A percentile compares a stretch with the other conserved stretches of the same genome.
Conservation (phyloP, 495 filamentous ascomycete genomes). For the Xylaria longipes region DNA sequence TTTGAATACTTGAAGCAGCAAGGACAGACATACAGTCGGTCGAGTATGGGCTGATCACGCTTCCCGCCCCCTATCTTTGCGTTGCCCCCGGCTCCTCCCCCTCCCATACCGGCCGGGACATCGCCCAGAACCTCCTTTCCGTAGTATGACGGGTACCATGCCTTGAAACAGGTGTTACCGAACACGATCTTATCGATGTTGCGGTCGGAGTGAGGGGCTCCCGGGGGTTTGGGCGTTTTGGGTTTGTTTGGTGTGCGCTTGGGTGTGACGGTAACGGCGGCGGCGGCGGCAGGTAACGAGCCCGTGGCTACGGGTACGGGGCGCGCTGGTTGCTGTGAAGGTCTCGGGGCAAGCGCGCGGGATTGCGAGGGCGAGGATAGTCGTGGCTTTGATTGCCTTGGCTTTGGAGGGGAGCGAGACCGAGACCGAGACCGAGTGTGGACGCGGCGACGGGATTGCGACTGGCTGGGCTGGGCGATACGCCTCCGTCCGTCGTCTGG, state of each 20-base stretch:
- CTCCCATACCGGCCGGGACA: conserved; percentile 34
- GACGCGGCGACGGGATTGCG: neutral
- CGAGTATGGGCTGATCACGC: conserved; percentile 50
- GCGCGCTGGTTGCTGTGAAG: conserved; percentile 33
- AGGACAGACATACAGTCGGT: conserved; percentile 83
- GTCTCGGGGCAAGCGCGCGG: conserved; percentile 34
- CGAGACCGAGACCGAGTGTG: neutral
- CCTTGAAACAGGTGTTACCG: conserved; percentile 73
- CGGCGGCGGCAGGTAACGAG: neutral
- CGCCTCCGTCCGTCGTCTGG: neutral
- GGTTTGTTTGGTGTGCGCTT: conserved; percentile 31
- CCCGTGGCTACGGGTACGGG: conserved; percentile 13
- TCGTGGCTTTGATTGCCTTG: conserved; percentile 23
- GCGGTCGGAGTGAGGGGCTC: conserved; percentile 51
- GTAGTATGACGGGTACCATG: conserved; percentile 81
- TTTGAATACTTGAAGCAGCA: conserved; percentile 93
- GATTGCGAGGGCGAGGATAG: conserved; percentile 34
- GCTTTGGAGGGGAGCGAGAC: conserved; percentile 10
- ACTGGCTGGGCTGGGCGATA: conserved; percentile 6
- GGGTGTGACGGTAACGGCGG: conserved; percentile 25
- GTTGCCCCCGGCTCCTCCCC: conserved; percentile 4
- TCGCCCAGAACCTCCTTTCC: conserved; percentile 75
- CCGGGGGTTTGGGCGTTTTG: conserved; percentile 31
- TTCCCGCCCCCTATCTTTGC: conserved; percentile 44
- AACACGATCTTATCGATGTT: conserved; percentile 79